Evolutionary conservation across 768 basidiomycete genomes (phyloP), one percentile per base, ranked within the genome.

Genomic region (Clitopilus passeckerianus): DNA sequence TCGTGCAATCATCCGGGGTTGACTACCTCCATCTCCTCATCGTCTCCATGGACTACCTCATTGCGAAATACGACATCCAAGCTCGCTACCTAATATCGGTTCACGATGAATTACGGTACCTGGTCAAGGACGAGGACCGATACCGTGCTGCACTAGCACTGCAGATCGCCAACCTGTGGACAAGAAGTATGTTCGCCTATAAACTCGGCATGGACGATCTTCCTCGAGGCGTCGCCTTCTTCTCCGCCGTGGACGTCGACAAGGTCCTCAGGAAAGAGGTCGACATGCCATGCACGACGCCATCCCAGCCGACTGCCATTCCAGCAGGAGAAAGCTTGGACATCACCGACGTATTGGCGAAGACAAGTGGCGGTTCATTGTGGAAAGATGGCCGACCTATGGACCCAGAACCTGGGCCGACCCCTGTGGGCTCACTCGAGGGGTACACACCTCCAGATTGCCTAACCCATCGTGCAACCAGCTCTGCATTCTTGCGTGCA

Each of bases 11-110:
- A 3, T 97, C 95, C 0, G 97, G 96, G 3, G 96, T 98, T 44
- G 97, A 98, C 72, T 98, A 99, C 69, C 87, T 98, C 8, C 97
- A 99, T 67, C 86, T 99, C 37, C 83, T 98, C 60, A 93, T 99
- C 67, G 93, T 95, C 53, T 84, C 93, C 5, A 98, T 98, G 95
- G 86, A 94, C 61, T 81, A 96, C 70, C 83, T 99, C 35, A 86
- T 89, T 58, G 71, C 73, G 50, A 87, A 84, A 57, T 98, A 95
- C 75, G 74, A 82, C 64, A 97, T 98, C 67, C 67, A 89, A 10
- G 95, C 95, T 1, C 84, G 97, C 6, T 99, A 96, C 72, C 86
- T 99, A 50, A 89, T 98, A 54, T 98, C 95, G 9, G 95, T 98
- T 1, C 97, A 98, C 72, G 96, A 98, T 71, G 96, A 99, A 72